Evolutionary conservation across 2,329 filamentous ascomycete species (phyloP).

Genomic region (Thielaviopsis populi): DNA sequence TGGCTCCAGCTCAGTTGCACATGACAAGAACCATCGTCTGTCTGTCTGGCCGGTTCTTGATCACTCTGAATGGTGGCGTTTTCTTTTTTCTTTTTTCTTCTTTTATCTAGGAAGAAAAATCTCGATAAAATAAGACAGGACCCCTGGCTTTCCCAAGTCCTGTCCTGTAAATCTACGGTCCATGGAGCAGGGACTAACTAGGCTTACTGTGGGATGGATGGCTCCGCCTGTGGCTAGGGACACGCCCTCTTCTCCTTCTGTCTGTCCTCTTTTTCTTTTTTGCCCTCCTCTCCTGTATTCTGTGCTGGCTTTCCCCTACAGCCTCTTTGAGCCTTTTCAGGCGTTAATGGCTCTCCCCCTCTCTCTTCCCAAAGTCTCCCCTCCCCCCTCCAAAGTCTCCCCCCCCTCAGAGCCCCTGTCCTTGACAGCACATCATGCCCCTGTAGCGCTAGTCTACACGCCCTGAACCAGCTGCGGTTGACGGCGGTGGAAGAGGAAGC

Average conservation of each 20-base stretch:
- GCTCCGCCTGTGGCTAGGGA: neutral
- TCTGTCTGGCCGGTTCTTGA: neutral
- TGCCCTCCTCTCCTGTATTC: neutral
- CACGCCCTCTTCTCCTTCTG: neutral
- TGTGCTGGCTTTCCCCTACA: neutral
- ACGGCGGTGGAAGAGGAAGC: neutral
- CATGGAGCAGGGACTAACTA: neutral
- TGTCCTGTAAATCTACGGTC: neutral
- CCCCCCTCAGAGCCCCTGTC: neutral
- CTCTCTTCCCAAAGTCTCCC: too few species aligned
- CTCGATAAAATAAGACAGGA: neutral
- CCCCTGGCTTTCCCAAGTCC: neutral
- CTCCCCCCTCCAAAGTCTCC: neutral
- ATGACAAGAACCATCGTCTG: neutral
- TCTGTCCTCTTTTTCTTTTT: neutral
- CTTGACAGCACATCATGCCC: neutral
- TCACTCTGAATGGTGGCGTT: neutral
- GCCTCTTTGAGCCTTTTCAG: neutral
- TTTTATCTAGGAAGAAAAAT: neutral
- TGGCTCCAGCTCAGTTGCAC: neutral
- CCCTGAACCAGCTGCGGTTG: neutral
- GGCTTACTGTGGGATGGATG: neutral
- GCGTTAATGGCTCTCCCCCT: neutral
- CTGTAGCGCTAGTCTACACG: neutral
- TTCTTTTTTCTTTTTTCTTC: neutral